Conservation (phyloP, 495 filamentous ascomycete species). For the Aspergillus cavernicola region DNA sequence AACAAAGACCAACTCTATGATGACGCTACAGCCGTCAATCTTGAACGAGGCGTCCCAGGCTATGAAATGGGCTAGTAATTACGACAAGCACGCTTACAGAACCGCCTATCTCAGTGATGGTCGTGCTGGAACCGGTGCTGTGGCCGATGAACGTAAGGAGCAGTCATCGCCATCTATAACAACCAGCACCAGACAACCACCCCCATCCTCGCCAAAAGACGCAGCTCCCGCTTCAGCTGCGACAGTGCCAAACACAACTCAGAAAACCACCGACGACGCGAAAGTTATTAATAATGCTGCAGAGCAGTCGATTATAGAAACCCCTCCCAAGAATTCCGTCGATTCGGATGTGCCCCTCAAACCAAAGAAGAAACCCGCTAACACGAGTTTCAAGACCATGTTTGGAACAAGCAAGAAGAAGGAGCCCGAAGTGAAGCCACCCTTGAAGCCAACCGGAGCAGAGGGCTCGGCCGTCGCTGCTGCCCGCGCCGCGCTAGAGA, state of each 20-base stretch:
- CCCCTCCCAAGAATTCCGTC: constrained; percentile 23
- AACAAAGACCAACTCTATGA: constrained; percentile 83
- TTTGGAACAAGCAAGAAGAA: constrained; percentile 46
- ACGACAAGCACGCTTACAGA: constrained; percentile 77
- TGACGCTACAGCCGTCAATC: constrained; percentile 84
- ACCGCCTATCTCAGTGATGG: constrained; percentile 73
- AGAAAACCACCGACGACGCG: not conserved
- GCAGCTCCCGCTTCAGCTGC: constrained; percentile 12
- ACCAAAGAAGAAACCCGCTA: constrained; percentile 42
- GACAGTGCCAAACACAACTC: constrained; percentile 5
- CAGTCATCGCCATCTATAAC: constrained; percentile 10
- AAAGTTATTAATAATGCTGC: constrained; percentile 21
- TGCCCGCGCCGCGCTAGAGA: constrained; percentile 49
- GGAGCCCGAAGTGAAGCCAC: constrained; percentile 22
- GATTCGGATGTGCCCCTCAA: not conserved
- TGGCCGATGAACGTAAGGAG: constrained; percentile 22
- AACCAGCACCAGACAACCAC: constrained; percentile 25
- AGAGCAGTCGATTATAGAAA: constrained; percentile 21
- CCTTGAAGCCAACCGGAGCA: constrained; percentile 36
- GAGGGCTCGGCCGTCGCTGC: constrained; percentile 44
- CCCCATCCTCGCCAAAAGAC: constrained; percentile 29
- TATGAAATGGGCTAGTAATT: constrained; percentile 81
- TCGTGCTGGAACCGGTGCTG: constrained; percentile 61
- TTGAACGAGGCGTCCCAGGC: constrained; percentile 85
- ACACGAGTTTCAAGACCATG: constrained; percentile 45